Evolutionary conservation across 768 basidiomycete species (phyloP).

Genomic region (Russula virescens): DNA sequence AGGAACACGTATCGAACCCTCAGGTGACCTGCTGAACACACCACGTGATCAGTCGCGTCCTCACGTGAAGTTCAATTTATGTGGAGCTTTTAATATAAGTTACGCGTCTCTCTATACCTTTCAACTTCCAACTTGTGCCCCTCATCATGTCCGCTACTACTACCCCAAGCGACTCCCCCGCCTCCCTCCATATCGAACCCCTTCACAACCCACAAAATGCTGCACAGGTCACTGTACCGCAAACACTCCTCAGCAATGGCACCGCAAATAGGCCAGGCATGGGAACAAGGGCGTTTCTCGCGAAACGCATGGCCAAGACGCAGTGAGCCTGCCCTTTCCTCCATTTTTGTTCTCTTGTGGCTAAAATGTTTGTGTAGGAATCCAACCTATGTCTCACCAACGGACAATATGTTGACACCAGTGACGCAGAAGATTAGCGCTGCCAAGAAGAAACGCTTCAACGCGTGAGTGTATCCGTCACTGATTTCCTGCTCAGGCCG

Average conservation of each 20-base stretch:
- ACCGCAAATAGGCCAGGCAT: slow-evolving; percentile 52
- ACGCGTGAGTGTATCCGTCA: slow-evolving; percentile 52
- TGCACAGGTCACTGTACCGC: slow-evolving; percentile 69
- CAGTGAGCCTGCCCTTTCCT: slow-evolving; percentile 49
- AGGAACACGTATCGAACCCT: no score
- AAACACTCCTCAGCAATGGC: slow-evolving; percentile 71
- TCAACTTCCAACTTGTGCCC: not conserved
- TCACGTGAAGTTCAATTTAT: slow-evolving; percentile 25
- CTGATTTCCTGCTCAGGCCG: slow-evolving; percentile 8
- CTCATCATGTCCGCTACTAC: slow-evolving; percentile 48
- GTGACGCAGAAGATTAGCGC: slow-evolving; percentile 87
- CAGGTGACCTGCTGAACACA: not conserved
- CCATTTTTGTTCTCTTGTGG: slow-evolving; percentile 6
- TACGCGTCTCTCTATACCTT: not conserved
- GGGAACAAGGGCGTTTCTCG: slow-evolving; percentile 87
- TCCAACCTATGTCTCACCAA: slow-evolving; percentile 84
- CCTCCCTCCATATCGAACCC: slow-evolving; percentile 56
- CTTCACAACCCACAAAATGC: slow-evolving; percentile 82
- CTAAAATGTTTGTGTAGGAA: slow-evolving; percentile 48
- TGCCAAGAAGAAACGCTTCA: slow-evolving; percentile 90
- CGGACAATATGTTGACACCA: slow-evolving; percentile 93
- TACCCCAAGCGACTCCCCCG: slow-evolving; percentile 64
- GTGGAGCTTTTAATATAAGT: not conserved
- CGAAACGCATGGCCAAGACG: slow-evolving; percentile 88
- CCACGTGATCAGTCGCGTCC: slow-evolving; percentile 21